Evolutionary conservation across 768 basidiomycete genomes (phyloP), one percentile per base, ranked within the genome.

Genomic region (Antrodiella citrinella): DNA sequence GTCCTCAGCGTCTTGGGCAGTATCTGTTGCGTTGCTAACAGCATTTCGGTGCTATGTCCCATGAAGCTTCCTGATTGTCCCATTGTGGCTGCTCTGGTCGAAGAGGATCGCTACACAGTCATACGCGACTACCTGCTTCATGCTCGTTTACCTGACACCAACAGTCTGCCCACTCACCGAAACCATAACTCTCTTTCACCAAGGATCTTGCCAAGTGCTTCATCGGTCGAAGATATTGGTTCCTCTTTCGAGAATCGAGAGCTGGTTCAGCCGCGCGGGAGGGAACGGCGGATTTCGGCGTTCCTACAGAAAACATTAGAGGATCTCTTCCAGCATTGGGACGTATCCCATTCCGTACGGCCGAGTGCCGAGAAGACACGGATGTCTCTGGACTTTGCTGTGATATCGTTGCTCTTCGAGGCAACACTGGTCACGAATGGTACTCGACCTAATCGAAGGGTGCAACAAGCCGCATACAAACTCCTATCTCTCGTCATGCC

Each of bases 111-210:
- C 47, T 79, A 78, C 2, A 64, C 67, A 40, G 67, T 79, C 22
- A 82, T 94, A 49, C 80, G 82, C 11, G 78, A 86, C 54, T 94
- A 81, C 62, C 58, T 90, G 10, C 69, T 94, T 2, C 62, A 76
- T 49, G 84, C 84, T n/a, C 71, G 62, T 44, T 68, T 93, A 19
- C 84, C 85, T 0, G 47, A 35, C 7, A 7, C 30, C 7, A 7
- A 15, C 7, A 15, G 15, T 35, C 15, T 35, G 7, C 7, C 7
- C 15, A 62, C 35, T 41, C 25, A 26, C 43, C n/a, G 5, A 9
- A 40, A 12, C 2, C 19, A n/a, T 3, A n/a, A 0, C 3, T 13
- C 2, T 9, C 38, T 9, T 20, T 22, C 24, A n/a, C 12, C 21
- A 9, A 22, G 12, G 7, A 35, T 9, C 15, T 19, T 38, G 19